Evolutionary conservation across 371 early-diverging fungal genomes (phyloP), one percentile per base, ranked within the genome.

Genomic region (Apophysomyces trapeziformis): DNA sequence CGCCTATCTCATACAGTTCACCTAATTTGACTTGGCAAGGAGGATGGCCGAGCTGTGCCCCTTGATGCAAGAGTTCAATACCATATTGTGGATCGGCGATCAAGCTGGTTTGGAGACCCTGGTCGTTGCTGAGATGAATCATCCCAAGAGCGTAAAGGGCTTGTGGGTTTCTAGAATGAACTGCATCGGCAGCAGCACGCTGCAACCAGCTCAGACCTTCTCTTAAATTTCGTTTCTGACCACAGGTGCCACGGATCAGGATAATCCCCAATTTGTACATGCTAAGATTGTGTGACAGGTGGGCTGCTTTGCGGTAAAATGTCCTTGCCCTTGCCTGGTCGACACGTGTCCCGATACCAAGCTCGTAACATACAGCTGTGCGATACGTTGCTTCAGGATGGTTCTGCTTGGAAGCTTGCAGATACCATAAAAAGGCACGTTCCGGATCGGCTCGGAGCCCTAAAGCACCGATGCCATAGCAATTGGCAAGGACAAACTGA

Each of bases 211-310:
- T 93, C 36, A 96, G 82, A 32, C 92, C 98, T 69, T 98, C 97
- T n/a, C 94, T 85, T 26, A 90, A 92, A 62, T 90, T 89, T 39
- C 80, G 62, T 0, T 86, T 68, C 60, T 90, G 87, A 5, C 87
- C 88, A 63, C 93, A 82, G 67, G 86, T 72, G 0, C 97, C 97
- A 68, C 93, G 90, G 72, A 96, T 69, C 60, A 95, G 63, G 13
- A 93, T 85, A 78, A 95, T 88, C 7, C 97, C 99, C 13, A 96
- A 78, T 75, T 96, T 97, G 84, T 95, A 97, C 97, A 99, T 97
- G 44, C 96, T 95, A 0, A 91, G 90, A 9, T 93, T 90, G 72
- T 98, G 96, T 12, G 93, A 90, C 54, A 94, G 75, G 38, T 93
- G 88, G 0, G 98, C 97, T 0, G 96, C 94, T 78, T 97, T 96